Evolutionary conservation across 306 rosid genomes (phyloP), one percentile per base, ranked within the genome.

Genomic region (Cicer yamashitae): DNA sequence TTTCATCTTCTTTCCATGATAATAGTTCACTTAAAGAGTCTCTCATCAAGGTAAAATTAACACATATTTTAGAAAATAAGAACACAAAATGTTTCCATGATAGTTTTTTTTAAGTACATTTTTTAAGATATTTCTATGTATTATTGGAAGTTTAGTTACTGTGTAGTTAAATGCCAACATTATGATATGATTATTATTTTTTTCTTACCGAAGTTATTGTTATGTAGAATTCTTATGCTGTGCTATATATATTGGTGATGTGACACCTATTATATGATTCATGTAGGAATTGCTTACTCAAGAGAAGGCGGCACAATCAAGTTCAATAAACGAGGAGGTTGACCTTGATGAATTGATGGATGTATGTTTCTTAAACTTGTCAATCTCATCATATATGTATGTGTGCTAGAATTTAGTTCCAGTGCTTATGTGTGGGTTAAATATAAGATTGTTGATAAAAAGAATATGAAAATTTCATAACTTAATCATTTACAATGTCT

Each of bases 341-440:
- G 96, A 94, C 83, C 94, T 94, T 52, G 97, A 91, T 73, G 97
- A 94, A 17, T 88, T 94, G 76, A 94, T 94, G 98, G 98, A 94
- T 76, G 98, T 91, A 81, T 82, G 98, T 62, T 73, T 44, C 57
- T 17, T 59, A 62, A 67, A 71, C 79, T 43, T 81, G 75, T 71
- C 79, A 51, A 38, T 13, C 14, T 48, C 61, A 7, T 77, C 56
- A 40, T 69, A 63, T 68, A 44, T 83, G 74, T 58, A 17, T 67
- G 30, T 63, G 22, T 45, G 74, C 60, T 34, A 12, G 67, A 12
- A 13, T 34, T 60, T 60, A 34, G 44, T 17, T 12, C 8, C 9
- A 2, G 2, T 12, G 40, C 41, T 12, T 59, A 25, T 59, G 41
- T 14, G 34, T 6, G 65, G 10, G 43, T 12, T 10, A 59, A 12